Evolutionary conservation across 495 filamentous ascomycete species (phyloP).

Genomic region (Tuber indicum): DNA sequence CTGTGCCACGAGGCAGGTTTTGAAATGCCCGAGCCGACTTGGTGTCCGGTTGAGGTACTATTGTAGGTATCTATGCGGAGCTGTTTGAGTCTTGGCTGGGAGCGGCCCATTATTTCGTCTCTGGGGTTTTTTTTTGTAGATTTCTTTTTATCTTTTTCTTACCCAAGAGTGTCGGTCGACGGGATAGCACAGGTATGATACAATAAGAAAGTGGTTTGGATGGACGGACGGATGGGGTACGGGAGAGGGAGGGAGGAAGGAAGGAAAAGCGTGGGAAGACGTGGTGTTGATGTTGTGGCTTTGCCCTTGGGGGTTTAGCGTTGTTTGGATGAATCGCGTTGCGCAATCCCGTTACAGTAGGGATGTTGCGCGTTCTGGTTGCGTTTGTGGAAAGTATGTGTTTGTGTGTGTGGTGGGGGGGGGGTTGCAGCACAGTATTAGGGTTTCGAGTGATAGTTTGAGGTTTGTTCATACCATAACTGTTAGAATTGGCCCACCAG

Average conservation of each 20-base stretch:
- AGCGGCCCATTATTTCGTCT: constrained; percentile 21
- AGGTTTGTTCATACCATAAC: background rate
- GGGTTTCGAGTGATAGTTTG: background rate
- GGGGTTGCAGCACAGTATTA: background rate
- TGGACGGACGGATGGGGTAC: background rate
- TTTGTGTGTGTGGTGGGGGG: background rate
- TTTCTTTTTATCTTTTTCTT: background rate
- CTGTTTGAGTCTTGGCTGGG: constrained; percentile 21
- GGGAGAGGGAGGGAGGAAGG: background rate
- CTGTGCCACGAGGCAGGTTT: constrained; percentile 35
- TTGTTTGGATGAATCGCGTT: background rate
- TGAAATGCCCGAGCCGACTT: constrained; percentile 34
- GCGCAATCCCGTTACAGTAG: background rate
- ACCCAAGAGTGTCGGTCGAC: background rate
- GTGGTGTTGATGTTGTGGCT: constrained; percentile 37
- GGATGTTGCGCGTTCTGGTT: background rate
- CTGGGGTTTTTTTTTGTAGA: background rate
- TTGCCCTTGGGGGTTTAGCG: constrained; percentile 17
- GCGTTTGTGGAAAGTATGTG: background rate
- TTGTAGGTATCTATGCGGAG: constrained; percentile 30
- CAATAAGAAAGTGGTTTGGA: background rate
- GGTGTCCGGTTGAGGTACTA: constrained; percentile 38
- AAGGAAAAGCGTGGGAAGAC: constrained; percentile 2
- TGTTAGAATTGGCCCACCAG: background rate
- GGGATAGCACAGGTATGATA: background rate